Evolutionary conservation across 257 asterid genomes (phyloP).

Genomic region (Solanum medicagineum): DNA sequence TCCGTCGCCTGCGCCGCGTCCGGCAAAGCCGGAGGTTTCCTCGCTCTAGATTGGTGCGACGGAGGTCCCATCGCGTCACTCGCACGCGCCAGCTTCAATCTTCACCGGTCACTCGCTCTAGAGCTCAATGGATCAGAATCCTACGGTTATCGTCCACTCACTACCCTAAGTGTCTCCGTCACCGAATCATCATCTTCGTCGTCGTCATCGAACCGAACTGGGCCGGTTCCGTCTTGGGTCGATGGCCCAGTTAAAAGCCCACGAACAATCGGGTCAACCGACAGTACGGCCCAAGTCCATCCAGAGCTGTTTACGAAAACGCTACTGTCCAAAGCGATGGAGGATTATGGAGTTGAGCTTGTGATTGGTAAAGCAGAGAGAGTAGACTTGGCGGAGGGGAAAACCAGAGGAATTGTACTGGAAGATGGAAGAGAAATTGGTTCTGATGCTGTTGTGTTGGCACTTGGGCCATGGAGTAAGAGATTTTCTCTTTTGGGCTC

Average conservation of each 20-base stretch:
- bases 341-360: constrained; percentile 49
- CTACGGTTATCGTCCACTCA: constrained; percentile 77
- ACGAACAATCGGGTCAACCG: constrained; percentile 54
- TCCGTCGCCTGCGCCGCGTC: constrained; percentile 90
- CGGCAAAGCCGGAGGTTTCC: constrained; percentile 91
- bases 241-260: constrained; percentile 55
- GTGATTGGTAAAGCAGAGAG: constrained; percentile 53
- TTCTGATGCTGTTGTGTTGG: constrained; percentile 62
- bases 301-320: constrained; percentile 58
- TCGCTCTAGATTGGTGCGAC: constrained; percentile 89
- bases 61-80: constrained; percentile 52
- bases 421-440: constrained; percentile 45
- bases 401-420: constrained; percentile 46
- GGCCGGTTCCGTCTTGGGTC: constrained; percentile 58
- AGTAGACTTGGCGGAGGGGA: constrained; percentile 47
- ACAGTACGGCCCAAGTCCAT: constrained; percentile 85
- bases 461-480: constrained; percentile 91
- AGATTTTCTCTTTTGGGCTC: constrained; percentile 40
- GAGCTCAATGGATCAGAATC: constrained; percentile 64
- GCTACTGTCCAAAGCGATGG: constrained; percentile 51
- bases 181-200: constrained; percentile 30
- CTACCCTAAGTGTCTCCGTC: constrained; percentile 52
- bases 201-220: background rate
- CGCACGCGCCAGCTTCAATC: constrained; percentile 85
- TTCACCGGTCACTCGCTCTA: constrained; percentile 67